Percentiles rank a stretch among this genome's conserved stretches.
Conservation (phyloP, 2,329 filamentous ascomycete species). For the Aureobasidium subglaciale region DNA sequence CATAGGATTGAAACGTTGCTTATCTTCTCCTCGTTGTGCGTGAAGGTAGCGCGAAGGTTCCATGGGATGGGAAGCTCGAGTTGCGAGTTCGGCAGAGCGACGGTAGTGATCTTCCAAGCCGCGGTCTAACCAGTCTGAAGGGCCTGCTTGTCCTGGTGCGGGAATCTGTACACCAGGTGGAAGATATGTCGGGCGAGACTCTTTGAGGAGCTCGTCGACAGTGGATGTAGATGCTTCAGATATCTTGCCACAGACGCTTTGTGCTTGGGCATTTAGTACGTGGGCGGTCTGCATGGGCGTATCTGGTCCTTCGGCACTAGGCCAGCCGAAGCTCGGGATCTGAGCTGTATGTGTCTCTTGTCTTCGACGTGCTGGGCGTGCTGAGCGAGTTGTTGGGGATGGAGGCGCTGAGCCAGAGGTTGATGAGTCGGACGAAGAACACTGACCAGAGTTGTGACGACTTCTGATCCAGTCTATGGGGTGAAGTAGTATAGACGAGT, state of each 20-base stretch:
- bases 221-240: not conserved
- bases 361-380: not conserved
- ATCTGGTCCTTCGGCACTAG: too few species aligned
- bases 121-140: not conserved
- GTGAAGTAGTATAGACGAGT: not conserved
- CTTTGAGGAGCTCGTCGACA: not conserved
- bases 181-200: not conserved
- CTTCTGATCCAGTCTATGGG: not conserved
- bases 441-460: not conserved
- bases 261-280: too few species aligned
- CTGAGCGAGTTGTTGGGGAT: not conserved
- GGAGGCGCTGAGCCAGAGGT: not conserved
- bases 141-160: not conserved
- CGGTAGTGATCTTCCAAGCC: constrained; percentile 3
- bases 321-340: too few species aligned
- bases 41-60: not conserved
- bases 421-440: not conserved
- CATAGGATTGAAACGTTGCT: not conserved
- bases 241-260: not conserved
- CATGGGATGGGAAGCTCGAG: not conserved
- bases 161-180: not conserved
- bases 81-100: not conserved
- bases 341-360: not conserved
- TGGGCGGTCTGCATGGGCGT: too few species aligned
- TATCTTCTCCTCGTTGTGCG: not conserved